Base-by-base conservation (phyloP, 2,329 filamentous ascomycete species). In the Pyricularia grisea region DNA sequence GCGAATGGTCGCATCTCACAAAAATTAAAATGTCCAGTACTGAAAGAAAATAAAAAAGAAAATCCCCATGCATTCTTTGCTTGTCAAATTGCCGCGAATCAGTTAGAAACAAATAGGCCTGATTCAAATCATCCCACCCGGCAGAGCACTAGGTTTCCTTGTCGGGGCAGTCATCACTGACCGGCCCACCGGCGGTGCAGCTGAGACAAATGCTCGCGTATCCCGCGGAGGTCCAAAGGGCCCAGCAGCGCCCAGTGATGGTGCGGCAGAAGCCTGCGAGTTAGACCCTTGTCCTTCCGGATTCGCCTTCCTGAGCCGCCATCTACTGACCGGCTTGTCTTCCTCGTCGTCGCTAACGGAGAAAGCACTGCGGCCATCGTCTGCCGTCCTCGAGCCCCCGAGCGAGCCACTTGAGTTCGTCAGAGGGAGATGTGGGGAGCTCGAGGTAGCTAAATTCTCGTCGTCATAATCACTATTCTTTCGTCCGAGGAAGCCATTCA, bases 231-330 rank as follows among this genome's bases (percentile, higher is more conserved):
- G 73, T 71, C 66, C 27, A 28, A 60, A 58, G 4, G 66, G 66
- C 25, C 50, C n/a, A 30, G 42, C 20, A 12, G 25, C 42, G 4
- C 25, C 30, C n/a, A 68, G 71, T 65, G 27, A 69, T 66, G 31
- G 71, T 60, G 63, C 69, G 69, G 66, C 71, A 69, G 66, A 70
- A 69, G 60, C 68, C 63, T 68, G 70, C 63, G 63, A 66, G 55
- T 70, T 71, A 66, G 71, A 60, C 27, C 69, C 70, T 30, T 76
- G 77, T 28, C 76, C 78, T 67, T 85, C 83, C 66, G 79, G 79
- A 4, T 76, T 77, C 27, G 79, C 76, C 73, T 84, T 83, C 68
- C 81, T 81, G 42, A 83, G 75, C 33, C 78, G 76, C 60, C 80
- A 79, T 36, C 78, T 78, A 63, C 78, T 78, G 60, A 78, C 79